Evolutionary conservation across 2,329 filamentous ascomycete genomes (phyloP).

Genomic region (Fusarium tuaranense): DNA sequence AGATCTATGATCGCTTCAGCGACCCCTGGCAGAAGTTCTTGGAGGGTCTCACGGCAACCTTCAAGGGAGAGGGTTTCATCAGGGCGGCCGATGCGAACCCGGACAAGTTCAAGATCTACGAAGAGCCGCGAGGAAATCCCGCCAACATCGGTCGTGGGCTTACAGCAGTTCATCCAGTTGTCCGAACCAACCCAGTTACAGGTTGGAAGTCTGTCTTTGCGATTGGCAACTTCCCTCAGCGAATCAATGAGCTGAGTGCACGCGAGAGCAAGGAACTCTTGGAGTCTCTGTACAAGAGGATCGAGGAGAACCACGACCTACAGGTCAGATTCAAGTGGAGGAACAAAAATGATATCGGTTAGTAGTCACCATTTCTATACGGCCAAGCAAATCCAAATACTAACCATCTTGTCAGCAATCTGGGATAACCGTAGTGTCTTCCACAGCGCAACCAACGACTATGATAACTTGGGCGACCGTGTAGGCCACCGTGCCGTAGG

Average conservation of each 20-base stretch:
- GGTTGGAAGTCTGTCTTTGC: slow-evolving; percentile 66
- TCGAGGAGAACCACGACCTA: slow-evolving; percentile 62
- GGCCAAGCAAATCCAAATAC: no score
- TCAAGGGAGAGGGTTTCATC: slow-evolving; percentile 40
- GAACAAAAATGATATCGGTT: slow-evolving; percentile 55
- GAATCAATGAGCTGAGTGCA: slow-evolving; percentile 57
- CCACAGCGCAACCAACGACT: slow-evolving; percentile 70
- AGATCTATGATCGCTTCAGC: slow-evolving; percentile 68
- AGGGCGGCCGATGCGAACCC: slow-evolving; percentile 40
- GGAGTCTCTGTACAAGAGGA: slow-evolving; percentile 54
- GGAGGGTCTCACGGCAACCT: slow-evolving; percentile 63
- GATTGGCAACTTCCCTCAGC: slow-evolving; percentile 55
- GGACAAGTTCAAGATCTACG: slow-evolving; percentile 48
- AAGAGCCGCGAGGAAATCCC: slow-evolving; percentile 48
- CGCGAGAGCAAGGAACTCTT: slow-evolving; percentile 58
- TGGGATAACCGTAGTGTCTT: slow-evolving; percentile 72
- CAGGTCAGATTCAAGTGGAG: slow-evolving; percentile 61
- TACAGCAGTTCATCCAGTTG: slow-evolving; percentile 64
- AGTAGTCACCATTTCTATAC: no score
- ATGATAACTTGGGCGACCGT: slow-evolving; percentile 62
- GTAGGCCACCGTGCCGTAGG: slow-evolving; percentile 65
- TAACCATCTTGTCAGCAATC: slow-evolving; percentile 53
- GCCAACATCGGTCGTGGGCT: slow-evolving; percentile 62
- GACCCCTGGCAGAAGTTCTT: slow-evolving; percentile 63
- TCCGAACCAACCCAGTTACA: slow-evolving; percentile 72